Percentiles rank a stretch among this genome's conserved stretches.
These are phyloP conservation scores for Lachancea kluyveri DNA, from an alignment of 805 yeast species.

Conservation along the genomic window DNA sequence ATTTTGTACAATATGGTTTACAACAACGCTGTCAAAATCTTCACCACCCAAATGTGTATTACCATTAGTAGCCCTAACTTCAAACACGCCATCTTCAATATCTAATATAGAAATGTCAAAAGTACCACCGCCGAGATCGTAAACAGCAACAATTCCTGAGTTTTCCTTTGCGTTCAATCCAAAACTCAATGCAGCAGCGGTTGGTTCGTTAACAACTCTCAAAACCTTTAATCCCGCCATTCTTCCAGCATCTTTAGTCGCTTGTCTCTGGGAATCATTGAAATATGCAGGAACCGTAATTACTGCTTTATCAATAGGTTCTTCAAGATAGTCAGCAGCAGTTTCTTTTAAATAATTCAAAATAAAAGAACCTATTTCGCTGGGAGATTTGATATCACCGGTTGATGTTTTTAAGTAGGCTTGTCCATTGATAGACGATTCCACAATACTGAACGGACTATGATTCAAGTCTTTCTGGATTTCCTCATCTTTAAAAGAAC, in stretches of 20 bases:
- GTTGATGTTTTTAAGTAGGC: constrained; percentile 49
- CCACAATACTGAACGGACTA: constrained; percentile 58
- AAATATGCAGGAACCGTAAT: constrained; percentile 83
- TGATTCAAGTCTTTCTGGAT: constrained; percentile 60
- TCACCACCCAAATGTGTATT: constrained; percentile 85
- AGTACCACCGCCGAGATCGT: constrained; percentile 83
- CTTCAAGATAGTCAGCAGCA: constrained; percentile 53
- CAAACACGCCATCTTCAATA: constrained; percentile 75
- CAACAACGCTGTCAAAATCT: constrained; percentile 67
- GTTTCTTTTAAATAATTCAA: constrained; percentile 58
- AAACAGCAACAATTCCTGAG: constrained; percentile 40
- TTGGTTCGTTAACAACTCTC: constrained; percentile 77
- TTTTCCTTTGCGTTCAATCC: constrained; percentile 53
- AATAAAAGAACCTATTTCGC: constrained; percentile 64
- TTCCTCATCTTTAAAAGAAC: constrained; percentile 61
- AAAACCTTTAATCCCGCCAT: constrained; percentile 70
- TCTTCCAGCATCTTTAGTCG: constrained; percentile 74
- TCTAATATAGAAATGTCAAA: constrained; percentile 75
- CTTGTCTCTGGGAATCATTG: constrained; percentile 76
- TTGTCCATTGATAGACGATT: constrained; percentile 51
- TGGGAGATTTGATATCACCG: constrained; percentile 50
- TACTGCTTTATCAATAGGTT: constrained; percentile 60
- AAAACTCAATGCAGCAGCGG: constrained; percentile 81
- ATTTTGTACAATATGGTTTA: constrained; percentile 48
- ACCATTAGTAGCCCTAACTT: constrained; percentile 78